Evolutionary conservation across 1,284 basidiomycete species (phyloP).

Genomic region (Filobasidium uniguttulatum): DNA sequence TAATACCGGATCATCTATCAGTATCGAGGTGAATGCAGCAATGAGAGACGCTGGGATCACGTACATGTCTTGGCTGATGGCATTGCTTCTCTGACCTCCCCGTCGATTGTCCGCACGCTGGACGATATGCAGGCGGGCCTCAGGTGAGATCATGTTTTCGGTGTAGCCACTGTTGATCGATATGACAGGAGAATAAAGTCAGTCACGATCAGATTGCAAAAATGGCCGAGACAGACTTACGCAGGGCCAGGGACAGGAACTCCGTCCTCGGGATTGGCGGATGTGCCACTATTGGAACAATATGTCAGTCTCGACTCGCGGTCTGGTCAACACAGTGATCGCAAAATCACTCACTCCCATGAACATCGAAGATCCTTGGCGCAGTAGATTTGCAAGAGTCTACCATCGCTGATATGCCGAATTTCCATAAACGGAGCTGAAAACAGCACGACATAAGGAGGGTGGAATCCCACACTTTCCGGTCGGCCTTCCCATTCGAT

Average conservation of each 20-base stretch:
- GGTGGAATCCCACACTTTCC: constrained; percentile 72
- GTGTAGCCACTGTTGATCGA: constrained; percentile 29
- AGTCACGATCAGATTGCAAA: too few relatives aligned
- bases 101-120: constrained; percentile 22
- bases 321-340: not conserved
- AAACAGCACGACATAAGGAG: constrained; percentile 79
- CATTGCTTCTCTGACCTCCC: constrained; percentile 17
- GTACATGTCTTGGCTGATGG: constrained; percentile 32
- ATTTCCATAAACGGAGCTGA: constrained; percentile 87
- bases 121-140: constrained; percentile 36
- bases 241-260: constrained; percentile 6
- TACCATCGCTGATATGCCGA: constrained; percentile 68
- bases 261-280: not conserved
- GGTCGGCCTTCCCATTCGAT: constrained; percentile 94
- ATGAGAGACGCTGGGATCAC: not conserved
- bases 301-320: constrained; percentile 24
- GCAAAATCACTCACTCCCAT: constrained; percentile 58
- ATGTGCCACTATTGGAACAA: constrained; percentile 11
- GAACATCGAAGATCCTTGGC: constrained; percentile 68
- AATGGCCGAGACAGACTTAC: constrained; percentile 21
- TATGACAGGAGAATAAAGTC: constrained; percentile 3
- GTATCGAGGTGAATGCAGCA: not conserved
- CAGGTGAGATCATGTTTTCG: constrained; percentile 31
- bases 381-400: constrained; percentile 76
- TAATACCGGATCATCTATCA: not conserved